Base-by-base conservation (phyloP, 1,284 basidiomycete species). In the Papiliotrema terrestris region DNA sequence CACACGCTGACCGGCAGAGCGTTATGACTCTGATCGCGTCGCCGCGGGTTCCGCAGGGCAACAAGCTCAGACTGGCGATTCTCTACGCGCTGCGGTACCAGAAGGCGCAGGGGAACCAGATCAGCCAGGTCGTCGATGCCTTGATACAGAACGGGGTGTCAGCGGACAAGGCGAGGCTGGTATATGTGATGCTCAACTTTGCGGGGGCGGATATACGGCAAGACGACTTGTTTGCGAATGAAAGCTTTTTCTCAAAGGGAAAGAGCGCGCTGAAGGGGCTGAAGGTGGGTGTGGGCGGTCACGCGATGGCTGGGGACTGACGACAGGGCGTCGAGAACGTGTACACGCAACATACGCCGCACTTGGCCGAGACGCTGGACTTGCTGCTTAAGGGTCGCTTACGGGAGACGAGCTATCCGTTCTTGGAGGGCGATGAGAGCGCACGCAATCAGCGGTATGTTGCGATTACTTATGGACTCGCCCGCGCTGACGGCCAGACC, bases 311-410 rank as follows among this genome's bases (percentile, higher is more conserved):
- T 3, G 2, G 43, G 29, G 53, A 45, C 52, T 56, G 51, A 46
- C 17, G 23, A 0, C 54, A 91, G 88, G 96, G 96, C 8, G 96
- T 98, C 6, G 96, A 99, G 75, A 99, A 99, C 68, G 95, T 98
- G 8, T 99, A 98, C 72, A 99, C 94, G 53, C 96, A 98, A 69
- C 96, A 98, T 69, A 88, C 87, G 15, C 96, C 96, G 9, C 93
- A 96, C 74, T 80, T 99, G 2, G 85, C 88, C 0, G 86, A 97
- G 69, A 98, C 95, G 5, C 78, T 98, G 20, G 96, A 99, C 69
- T 83, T 89, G 53, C 78, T 99, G 1, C 83, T 96, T 67, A 91
- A 86, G 66, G 95, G 93, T 14, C 81, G 89, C 46, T 74, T 98
- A 59, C 86, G 84, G 62, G 95, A 98, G 62, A 83, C 85, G 2